Evolutionary conservation across 2,329 filamentous ascomycete species (phyloP).

Genomic region (Ceratocystis variospora): DNA sequence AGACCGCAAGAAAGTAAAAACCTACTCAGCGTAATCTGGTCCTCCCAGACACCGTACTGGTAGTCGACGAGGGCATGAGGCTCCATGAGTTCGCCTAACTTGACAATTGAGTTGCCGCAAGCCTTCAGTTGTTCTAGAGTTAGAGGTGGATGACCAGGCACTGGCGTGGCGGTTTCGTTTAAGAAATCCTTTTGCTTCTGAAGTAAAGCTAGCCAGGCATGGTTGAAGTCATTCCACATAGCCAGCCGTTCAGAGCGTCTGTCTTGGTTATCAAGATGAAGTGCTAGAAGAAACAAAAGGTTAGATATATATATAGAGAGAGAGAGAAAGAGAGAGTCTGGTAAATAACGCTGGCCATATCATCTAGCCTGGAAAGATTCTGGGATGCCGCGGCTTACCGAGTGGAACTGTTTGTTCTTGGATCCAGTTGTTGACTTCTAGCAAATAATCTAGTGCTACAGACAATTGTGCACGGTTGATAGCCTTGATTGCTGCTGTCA

Average conservation of each 20-base stretch:
- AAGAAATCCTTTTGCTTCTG: conserved; percentile 73
- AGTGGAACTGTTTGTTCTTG: conserved; percentile 1
- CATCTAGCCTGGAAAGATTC: background rate
- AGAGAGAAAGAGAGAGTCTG: too few relatives aligned
- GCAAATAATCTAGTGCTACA: background rate
- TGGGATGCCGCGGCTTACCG: background rate
- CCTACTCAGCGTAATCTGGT: conserved; percentile 74
- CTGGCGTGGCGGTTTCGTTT: conserved; percentile 41
- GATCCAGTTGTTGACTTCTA: conserved; percentile 5
- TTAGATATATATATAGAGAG: background rate
- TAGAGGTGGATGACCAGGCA: conserved; percentile 43
- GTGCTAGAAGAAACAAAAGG: conserved; percentile 5
- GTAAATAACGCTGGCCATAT: background rate
- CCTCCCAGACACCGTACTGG: conserved; percentile 91
- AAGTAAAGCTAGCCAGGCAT: conserved; percentile 72
- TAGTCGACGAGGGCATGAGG: conserved; percentile 93
- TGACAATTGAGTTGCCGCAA: conserved; percentile 70
- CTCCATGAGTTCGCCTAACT: conserved; percentile 74
- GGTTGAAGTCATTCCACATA: conserved; percentile 89
- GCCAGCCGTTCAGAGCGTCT: conserved; percentile 50
- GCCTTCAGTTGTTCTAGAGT: conserved; percentile 55
- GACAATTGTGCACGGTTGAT: background rate
- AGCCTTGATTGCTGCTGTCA: background rate
- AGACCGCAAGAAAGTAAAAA: conserved; percentile 22
- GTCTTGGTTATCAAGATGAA: conserved; percentile 19